phyloP scores from a whole-genome alignment of 441 rosid species.

The Gossypium lobatum region DNA sequence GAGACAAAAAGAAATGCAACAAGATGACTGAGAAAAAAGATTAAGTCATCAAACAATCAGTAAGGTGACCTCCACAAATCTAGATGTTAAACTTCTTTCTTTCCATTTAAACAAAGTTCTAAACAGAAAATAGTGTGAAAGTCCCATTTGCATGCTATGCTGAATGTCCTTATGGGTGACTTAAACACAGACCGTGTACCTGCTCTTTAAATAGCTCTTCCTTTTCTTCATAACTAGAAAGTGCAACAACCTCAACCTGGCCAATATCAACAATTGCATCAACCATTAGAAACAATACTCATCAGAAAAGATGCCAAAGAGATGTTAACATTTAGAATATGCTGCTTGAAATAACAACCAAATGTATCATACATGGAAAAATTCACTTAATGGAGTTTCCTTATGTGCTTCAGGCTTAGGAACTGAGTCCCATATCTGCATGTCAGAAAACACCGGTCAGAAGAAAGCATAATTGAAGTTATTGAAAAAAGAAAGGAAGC shows the following conservation, averaged over 20 bases:
- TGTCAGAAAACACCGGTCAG: slow-evolving; percentile 15
- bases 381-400: slow-evolving; percentile 93
- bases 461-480: slow-evolving; percentile 11
- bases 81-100: background rate
- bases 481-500: slow-evolving; percentile 8
- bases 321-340: background rate
- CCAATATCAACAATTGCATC: slow-evolving; percentile 13
- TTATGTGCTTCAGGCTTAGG: slow-evolving; percentile 92
- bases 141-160: background rate
- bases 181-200: slow-evolving; percentile 32
- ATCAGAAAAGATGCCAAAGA: background rate
- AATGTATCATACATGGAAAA: slow-evolving; percentile 69
- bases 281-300: slow-evolving; percentile 9
- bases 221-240: slow-evolving; percentile 96
- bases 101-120: slow-evolving; percentile 9
- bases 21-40: background rate
- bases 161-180: slow-evolving; percentile 1
- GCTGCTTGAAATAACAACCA: background rate
- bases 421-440: slow-evolving; percentile 96
- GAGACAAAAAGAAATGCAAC: background rate
- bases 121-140: background rate
- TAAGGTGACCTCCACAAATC: slow-evolving; percentile 1
- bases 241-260: slow-evolving; percentile 98
- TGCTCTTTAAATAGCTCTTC: slow-evolving; percentile 95
- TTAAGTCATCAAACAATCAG: slow-evolving; percentile 6